phyloP scores from a whole-genome alignment of 176 grass and related monocot genomes.

The Oryza nivara region DNA sequence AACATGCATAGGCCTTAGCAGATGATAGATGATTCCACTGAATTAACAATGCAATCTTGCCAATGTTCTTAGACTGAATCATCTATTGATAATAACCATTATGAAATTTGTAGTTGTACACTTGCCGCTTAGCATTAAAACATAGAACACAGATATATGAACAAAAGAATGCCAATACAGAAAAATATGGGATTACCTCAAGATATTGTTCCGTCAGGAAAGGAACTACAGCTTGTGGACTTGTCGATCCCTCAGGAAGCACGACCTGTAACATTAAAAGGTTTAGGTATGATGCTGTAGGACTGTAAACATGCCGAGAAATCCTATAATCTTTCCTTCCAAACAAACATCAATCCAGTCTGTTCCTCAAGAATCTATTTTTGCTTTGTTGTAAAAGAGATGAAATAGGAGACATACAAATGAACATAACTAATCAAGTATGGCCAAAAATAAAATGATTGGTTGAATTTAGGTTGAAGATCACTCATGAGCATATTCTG shows the following conservation, averaged over 20 bases:
- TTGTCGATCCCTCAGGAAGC: slow-evolving; percentile 82
- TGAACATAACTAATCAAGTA: slow-evolving; percentile 23
- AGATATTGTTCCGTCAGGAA: slow-evolving; percentile 64
- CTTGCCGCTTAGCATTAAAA: not conserved
- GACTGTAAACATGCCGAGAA: slow-evolving; percentile 18
- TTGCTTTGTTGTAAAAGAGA: not conserved
- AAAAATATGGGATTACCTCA: slow-evolving; percentile 55
- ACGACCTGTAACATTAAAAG: slow-evolving; percentile 52
- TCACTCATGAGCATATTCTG: not conserved
- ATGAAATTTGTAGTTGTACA: not conserved
- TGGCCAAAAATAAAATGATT: not conserved
- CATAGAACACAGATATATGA: not conserved
- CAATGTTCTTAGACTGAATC: not conserved
- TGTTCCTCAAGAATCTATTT: slow-evolving; percentile 4
- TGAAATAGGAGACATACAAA: slow-evolving; percentile 2
- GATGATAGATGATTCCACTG: slow-evolving; percentile 20
- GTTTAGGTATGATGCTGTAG: slow-evolving; percentile 14
- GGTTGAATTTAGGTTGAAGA: not conserved
- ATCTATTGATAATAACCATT: not conserved
- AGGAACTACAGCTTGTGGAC: slow-evolving; percentile 60
- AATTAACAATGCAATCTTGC: not conserved
- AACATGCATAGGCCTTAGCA: not conserved
- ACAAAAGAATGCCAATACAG: not conserved
- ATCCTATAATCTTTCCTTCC: not conserved
- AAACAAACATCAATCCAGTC: not conserved